These are phyloP conservation scores for Beauveria scarabaeidicola DNA, from an alignment of 2,329 filamentous ascomycete species.

Conservation along the genomic window DNA sequence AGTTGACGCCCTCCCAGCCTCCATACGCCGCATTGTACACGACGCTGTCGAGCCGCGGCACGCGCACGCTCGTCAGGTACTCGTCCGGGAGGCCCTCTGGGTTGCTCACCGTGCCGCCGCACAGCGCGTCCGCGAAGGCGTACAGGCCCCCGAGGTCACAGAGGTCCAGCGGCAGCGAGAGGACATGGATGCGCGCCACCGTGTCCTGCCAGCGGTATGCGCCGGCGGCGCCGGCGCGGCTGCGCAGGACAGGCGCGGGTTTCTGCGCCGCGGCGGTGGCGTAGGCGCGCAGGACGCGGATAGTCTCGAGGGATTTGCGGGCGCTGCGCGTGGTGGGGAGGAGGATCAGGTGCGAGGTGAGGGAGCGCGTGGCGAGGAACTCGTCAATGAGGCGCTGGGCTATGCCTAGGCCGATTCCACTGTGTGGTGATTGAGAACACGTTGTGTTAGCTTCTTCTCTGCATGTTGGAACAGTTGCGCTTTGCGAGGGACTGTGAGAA, in stretches of 20 bases:
- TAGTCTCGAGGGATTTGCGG: slow-evolving; percentile 66
- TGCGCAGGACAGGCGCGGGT: slow-evolving; percentile 26
- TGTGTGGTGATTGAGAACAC: slow-evolving; percentile 27
- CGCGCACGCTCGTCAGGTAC: slow-evolving; percentile 34
- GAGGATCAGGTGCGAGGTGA: slow-evolving; percentile 62
- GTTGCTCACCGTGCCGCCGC: slow-evolving; percentile 36
- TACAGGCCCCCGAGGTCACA: slow-evolving; percentile 48
- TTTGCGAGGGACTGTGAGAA: not conserved
- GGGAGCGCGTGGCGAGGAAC: slow-evolving; percentile 63
- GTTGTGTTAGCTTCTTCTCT: not conserved
- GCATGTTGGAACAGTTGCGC: not conserved
- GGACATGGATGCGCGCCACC: slow-evolving; percentile 46
- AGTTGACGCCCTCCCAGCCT: slow-evolving; percentile 75
- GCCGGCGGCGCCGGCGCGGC: slow-evolving; percentile 24
- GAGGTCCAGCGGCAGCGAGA: slow-evolving; percentile 51
- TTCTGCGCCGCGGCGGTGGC: slow-evolving; percentile 34
- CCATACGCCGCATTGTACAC: slow-evolving; percentile 86
- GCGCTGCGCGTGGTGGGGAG: slow-evolving; percentile 75
- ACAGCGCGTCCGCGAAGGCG: slow-evolving; percentile 37
- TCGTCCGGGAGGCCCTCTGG: slow-evolving; percentile 30
- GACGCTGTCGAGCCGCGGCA: slow-evolving; percentile 68
- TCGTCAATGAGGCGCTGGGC: slow-evolving; percentile 83
- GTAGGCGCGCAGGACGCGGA: slow-evolving; percentile 54
- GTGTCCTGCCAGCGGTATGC: slow-evolving; percentile 29
- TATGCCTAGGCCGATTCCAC: slow-evolving; percentile 79